Evolutionary conservation across 148 eudicot species (phyloP).

Genomic region (Cornus suecica): DNA sequence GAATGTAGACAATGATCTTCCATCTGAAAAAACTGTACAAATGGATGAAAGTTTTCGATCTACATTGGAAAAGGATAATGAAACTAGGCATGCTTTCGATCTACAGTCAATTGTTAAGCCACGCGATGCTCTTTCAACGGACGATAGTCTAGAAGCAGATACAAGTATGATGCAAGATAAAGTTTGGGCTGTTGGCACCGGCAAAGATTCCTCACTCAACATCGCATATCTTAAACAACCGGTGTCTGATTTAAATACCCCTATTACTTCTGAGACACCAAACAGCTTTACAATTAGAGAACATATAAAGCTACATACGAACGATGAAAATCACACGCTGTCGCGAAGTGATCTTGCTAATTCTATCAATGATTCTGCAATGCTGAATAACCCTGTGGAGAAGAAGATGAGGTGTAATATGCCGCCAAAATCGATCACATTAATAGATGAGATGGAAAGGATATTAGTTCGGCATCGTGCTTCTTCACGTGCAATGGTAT

Average conservation of each 20-base stretch:
- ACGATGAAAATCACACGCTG: conserved; percentile 13
- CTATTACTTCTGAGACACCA: conserved; percentile 9
- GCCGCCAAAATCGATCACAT: conserved; percentile 69
- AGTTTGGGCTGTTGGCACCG: conserved; percentile 15
- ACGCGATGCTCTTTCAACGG: conserved; percentile 15
- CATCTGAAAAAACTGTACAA: conserved; percentile 2
- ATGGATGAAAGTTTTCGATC: conserved; percentile 13
- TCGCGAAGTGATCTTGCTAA: conserved; percentile 20
- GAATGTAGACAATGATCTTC: conserved; percentile 17
- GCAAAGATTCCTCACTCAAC: neutral
- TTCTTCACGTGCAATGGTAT: conserved; percentile 74
- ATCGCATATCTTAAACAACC: neutral
- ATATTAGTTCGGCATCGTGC: conserved; percentile 62
- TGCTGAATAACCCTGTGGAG: conserved; percentile 23
- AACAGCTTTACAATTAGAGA: conserved; percentile 15
- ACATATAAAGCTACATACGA: conserved; percentile 10
- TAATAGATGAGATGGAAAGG: conserved; percentile 53
- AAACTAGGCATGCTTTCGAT: conserved; percentile 1
- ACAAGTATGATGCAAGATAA: conserved; percentile 12
- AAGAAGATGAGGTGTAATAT: conserved; percentile 56
- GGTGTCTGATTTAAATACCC: conserved; percentile 9
- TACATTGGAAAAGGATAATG: neutral
- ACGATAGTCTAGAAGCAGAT: conserved; percentile 21
- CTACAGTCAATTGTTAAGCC: conserved; percentile 19
- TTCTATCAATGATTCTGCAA: conserved; percentile 19